A percentile compares a stretch with the other conserved stretches of the same genome.
Conservation (phyloP, 139 green algal genomes). For the Closterium sp. region DNA sequence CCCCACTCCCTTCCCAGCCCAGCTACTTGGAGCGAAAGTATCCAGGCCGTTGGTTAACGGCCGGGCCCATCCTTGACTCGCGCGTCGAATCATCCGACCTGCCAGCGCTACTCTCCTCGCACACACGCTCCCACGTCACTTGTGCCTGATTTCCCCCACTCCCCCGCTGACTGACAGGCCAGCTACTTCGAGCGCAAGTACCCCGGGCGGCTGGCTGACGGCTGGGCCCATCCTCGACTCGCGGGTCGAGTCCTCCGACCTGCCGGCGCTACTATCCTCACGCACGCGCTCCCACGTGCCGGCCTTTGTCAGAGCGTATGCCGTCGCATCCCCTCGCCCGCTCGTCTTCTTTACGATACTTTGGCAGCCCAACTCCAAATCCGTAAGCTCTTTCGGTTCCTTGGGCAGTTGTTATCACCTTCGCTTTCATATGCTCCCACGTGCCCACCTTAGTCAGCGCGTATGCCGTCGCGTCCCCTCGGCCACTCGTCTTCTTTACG, state of each 20-base stretch:
- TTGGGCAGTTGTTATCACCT: too few species aligned
- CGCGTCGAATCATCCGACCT: constrained; percentile 5
- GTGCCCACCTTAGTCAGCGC: neutral
- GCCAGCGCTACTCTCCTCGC: neutral
- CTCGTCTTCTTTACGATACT: constrained; percentile 8
- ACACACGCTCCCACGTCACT: neutral
- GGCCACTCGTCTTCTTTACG: neutral
- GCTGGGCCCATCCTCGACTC: neutral
- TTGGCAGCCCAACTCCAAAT: neutral
- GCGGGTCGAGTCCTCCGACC: neutral
- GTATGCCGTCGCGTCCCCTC: neutral
- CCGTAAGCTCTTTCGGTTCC: too few species aligned
- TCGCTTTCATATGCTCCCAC: too few species aligned
- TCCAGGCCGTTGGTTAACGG: constrained; percentile 8
- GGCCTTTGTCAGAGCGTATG: constrained; percentile 2
- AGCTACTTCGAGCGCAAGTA: constrained; percentile 31
- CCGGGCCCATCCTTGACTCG: neutral
- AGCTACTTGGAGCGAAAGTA: constrained; percentile 10
- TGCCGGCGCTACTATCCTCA: neutral
- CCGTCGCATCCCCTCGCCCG: neutral
- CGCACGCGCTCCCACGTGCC: constrained; percentile 1
- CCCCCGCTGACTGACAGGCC: too few species aligned
- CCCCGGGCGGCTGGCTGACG: constrained; percentile 10
- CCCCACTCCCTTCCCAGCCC: neutral
- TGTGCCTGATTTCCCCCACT: too few species aligned